Base-by-base conservation (phyloP, 768 basidiomycete species). In the Lentinula detonsa region DNA sequence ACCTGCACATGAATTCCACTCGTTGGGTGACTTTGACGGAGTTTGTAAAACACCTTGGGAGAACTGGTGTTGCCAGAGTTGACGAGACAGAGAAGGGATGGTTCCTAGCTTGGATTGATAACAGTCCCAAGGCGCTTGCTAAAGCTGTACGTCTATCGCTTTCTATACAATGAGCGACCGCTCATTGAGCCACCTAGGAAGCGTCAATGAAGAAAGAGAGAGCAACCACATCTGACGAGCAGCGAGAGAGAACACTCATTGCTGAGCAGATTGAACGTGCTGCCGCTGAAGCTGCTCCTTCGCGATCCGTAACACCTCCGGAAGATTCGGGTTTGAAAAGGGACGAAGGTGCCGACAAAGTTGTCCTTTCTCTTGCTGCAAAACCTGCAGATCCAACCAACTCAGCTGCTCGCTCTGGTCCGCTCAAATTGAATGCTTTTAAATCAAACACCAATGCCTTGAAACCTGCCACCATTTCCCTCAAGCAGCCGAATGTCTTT, bases 31-130 rank as follows among this genome's bases (percentile, higher is more conserved):
- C 97, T 11, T 81, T 98, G 68, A 92, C 93, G n/a, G 96, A 96
- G 72, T 99, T 98, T 65, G 80, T 84, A 65, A 95, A 96, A 73
- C 85, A 94, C 67, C 80, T 99, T 34, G 95, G 96, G 2, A 80
- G 93, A 40, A 76, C 80, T 1, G 95, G 97, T 37, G 79, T 97
- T 59, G 92, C 89, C 4, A 85, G 91, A 65, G 97, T 97, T 31
- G 97, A 98, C 70, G 96, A 98, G 76, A 98, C 94, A 49, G 97
- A 98, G 76, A 97, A 99, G 76, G 97, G 97, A 0, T 95, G 92
- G 87, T 99, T 95, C 72, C 81, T 99, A 63, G 86, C 89, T 39
- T 99, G 97, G 97, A 91, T 99, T 58, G 97, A 99, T 73, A 98
- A 83, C 73, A 91, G 91, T 61, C 97, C 97, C 13, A 92, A 94